These are phyloP conservation scores for Trichoderma sp. DNA, from an alignment of 2,329 filamentous ascomycete species.

Conservation along the genomic window DNA sequence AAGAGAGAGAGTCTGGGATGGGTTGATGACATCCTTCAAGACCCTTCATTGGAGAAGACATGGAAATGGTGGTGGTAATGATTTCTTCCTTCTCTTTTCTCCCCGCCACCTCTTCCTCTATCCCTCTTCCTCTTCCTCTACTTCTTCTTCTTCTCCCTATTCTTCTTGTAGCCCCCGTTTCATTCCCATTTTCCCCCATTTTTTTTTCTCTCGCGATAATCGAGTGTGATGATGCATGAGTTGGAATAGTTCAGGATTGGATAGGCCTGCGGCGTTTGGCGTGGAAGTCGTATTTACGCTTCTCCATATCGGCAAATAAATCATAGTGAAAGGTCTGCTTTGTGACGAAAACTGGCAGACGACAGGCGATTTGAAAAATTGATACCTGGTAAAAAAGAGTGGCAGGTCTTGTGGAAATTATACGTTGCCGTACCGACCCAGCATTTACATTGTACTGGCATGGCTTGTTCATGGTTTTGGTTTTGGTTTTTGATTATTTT, in stretches of 20 bases:
- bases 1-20: conserved; percentile 56
- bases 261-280: conserved; percentile 27
- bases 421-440: conserved; percentile 14
- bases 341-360: conserved; percentile 23
- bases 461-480: background rate
- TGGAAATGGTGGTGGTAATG: conserved; percentile 34
- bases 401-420: conserved; percentile 8
- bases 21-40: conserved; percentile 51
- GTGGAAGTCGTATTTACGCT: conserved; percentile 24
- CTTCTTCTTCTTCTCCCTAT: background rate
- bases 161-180: conserved; percentile 12
- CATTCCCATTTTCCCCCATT: background rate
- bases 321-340: conserved; percentile 20
- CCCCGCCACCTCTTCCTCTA: background rate
- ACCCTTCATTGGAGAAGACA: conserved; percentile 37
- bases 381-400: conserved; percentile 24
- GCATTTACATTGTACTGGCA: conserved; percentile 17
- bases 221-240: conserved; percentile 24
- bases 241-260: conserved; percentile 24
- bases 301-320: conserved; percentile 24
- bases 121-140: background rate
- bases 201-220: conserved; percentile 17
- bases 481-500: background rate
- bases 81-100: background rate
- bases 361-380: conserved; percentile 20